Evolutionary conservation across 371 early-diverging fungal genomes (phyloP).

Genomic region (Mortierella polycephala): DNA sequence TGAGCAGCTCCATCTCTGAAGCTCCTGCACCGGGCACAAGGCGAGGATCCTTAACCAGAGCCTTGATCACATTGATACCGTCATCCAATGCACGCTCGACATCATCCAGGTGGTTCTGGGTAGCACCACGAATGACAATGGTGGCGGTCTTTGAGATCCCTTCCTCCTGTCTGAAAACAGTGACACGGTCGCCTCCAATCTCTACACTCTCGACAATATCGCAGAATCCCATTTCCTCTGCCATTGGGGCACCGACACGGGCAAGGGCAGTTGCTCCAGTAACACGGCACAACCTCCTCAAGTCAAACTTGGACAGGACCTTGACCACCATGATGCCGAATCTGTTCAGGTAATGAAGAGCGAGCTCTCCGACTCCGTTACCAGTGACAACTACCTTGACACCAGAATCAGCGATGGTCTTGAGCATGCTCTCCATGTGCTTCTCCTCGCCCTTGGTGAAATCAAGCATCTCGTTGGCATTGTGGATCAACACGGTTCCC

Average conservation of each 20-base stretch:
- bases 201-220: constrained; percentile 96
- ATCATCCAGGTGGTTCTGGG: constrained; percentile 97
- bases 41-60: constrained; percentile 88
- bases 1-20: constrained; percentile 92
- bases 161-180: constrained; percentile 93
- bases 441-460: constrained; percentile 96
- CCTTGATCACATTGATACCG: constrained; percentile 97
- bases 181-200: constrained; percentile 97
- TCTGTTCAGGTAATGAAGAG: constrained; percentile 94
- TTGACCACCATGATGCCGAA: constrained; percentile 91
- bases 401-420: constrained; percentile 91
- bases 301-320: constrained; percentile 95
- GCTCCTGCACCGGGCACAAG: constrained; percentile 97
- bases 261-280: constrained; percentile 94
- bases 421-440: constrained; percentile 82
- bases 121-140: constrained; percentile 97
- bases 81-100: constrained; percentile 98
- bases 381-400: constrained; percentile 96
- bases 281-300: constrained; percentile 94
- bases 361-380: constrained; percentile 91
- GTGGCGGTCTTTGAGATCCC: constrained; percentile 90
- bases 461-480: constrained; percentile 96
- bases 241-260: constrained; percentile 91
- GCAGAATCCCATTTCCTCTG: constrained; percentile 98
- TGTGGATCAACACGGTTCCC: constrained; percentile 98